These are phyloP conservation scores for Sapria himalayana DNA, from an alignment of 345 rosid genomes.

Conservation along the genomic window DNA sequence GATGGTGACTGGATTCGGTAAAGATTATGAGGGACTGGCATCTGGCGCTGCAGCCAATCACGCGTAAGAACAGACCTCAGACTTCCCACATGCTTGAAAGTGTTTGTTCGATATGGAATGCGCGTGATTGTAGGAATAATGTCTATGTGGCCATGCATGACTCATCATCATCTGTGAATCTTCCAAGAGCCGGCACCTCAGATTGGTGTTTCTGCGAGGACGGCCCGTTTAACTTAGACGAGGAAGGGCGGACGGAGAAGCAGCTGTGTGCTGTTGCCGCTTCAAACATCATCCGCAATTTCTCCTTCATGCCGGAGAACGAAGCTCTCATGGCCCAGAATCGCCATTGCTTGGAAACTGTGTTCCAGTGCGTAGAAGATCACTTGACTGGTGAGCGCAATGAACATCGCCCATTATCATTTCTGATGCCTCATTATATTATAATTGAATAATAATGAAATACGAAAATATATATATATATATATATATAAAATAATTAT, in stretches of 20 bases:
- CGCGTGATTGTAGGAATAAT: too few relatives aligned
- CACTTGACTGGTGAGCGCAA: constrained; percentile 36
- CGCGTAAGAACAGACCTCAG: constrained; percentile 22
- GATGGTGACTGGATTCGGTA: constrained; percentile 60
- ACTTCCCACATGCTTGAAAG: too few relatives aligned
- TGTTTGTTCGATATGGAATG: too few relatives aligned
- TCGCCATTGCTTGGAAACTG: constrained; percentile 95
- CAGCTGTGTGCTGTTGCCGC: constrained; percentile 87
- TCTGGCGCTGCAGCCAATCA: constrained; percentile 22
- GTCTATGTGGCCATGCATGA: constrained; percentile 6
- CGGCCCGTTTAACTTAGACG: constrained; percentile 79
- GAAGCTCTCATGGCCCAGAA: constrained; percentile 86
- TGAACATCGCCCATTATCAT: too few relatives aligned
- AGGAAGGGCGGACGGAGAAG: constrained; percentile 77
- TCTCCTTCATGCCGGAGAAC: constrained; percentile 97
- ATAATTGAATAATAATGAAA: too few relatives aligned
- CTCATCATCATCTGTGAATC: constrained; percentile 11
- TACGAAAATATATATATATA: too few relatives aligned
- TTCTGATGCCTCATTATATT: too few relatives aligned
- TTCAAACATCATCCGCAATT: constrained; percentile 79
- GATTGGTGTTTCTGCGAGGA: constrained; percentile 90
- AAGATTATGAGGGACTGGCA: constrained; percentile 33
- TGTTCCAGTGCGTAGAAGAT: constrained; percentile 82
- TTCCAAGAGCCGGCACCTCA: constrained; percentile 26
- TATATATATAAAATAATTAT: too few relatives aligned